A percentile compares a stretch with the other conserved stretches of the same genome.
Conservation (phyloP, 306 rosid genomes). For the Acacia acuminata region DNA sequence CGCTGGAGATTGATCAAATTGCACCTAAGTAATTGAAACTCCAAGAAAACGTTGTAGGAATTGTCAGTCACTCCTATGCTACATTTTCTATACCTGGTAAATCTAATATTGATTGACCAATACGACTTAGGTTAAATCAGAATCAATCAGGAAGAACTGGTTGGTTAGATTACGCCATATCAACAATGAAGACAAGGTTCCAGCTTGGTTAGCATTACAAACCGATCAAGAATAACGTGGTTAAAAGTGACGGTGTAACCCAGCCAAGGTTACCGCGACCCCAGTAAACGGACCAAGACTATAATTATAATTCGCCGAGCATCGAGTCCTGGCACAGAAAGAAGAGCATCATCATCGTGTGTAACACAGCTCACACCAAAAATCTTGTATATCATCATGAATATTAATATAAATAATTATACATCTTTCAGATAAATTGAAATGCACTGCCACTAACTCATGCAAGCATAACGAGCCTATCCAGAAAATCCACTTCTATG, state of each 20-base stretch:
- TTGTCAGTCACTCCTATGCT: no score
- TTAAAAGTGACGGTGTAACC: background rate
- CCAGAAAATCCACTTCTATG: conserved; percentile 17
- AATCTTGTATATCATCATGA: conserved; percentile 24
- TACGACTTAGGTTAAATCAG: no score
- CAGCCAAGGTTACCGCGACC: background rate
- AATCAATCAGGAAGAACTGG: background rate
- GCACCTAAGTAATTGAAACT: no score
- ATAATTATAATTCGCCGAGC: background rate
- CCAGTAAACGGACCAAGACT: background rate
- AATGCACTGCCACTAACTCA: conserved; percentile 28
- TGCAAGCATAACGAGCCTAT: conserved; percentile 35
- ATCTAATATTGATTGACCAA: no score
- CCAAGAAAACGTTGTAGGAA: no score
- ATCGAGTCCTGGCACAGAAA: background rate
- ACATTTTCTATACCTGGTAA: no score
- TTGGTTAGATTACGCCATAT: background rate
- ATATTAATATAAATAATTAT: conserved; percentile 20
- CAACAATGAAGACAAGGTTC: background rate
- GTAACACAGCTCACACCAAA: conserved; percentile 20
- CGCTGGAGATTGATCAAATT: no score
- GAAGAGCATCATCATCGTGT: background rate
- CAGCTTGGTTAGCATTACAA: background rate
- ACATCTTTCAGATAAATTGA: conserved; percentile 32
- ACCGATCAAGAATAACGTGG: background rate